Percentiles rank a stretch among this genome's conserved stretches.
These are phyloP conservation scores for Talaromyces trachyspermus DNA, from an alignment of 495 filamentous ascomycete genomes.

Conservation along the genomic window DNA sequence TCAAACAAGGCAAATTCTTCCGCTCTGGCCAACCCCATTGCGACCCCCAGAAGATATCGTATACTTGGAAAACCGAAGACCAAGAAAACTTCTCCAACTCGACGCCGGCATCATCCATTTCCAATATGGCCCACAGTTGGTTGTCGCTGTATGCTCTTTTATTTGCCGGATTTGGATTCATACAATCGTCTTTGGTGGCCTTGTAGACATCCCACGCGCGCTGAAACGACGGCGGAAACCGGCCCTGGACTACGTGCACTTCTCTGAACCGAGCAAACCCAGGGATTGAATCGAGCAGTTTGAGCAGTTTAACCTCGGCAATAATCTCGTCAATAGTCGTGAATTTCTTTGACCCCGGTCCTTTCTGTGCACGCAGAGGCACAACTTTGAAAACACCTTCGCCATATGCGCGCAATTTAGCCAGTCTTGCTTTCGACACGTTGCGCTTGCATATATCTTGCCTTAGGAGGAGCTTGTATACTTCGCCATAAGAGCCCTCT, in stretches of 20 bases:
- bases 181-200: slow-evolving; percentile 50
- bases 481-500: slow-evolving; percentile 46
- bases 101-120: slow-evolving; percentile 79
- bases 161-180: slow-evolving; percentile 58
- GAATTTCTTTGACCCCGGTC: slow-evolving; percentile 38
- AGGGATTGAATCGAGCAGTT: slow-evolving; percentile 67
- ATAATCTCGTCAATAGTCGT: slow-evolving; percentile 48
- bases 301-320: slow-evolving; percentile 66
- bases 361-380: slow-evolving; percentile 36
- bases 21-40: slow-evolving; percentile 67
- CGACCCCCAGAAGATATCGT: slow-evolving; percentile 84
- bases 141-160: slow-evolving; percentile 52
- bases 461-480: slow-evolving; percentile 39
- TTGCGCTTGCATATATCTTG: slow-evolving; percentile 29
- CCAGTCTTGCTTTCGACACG: slow-evolving; percentile 35
- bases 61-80: slow-evolving; percentile 53
- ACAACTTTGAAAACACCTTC: slow-evolving; percentile 46
- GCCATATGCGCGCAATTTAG: slow-evolving; percentile 31
- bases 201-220: slow-evolving; percentile 58
- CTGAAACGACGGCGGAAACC: slow-evolving; percentile 53
- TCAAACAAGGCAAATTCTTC: slow-evolving; percentile 71
- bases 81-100: slow-evolving; percentile 60
- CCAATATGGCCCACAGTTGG: slow-evolving; percentile 73
- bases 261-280: slow-evolving; percentile 91
- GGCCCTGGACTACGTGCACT: slow-evolving; percentile 64